phyloP scores from a whole-genome alignment of 2,329 filamentous ascomycete species.

The Phyllosticta citriasiana region DNA sequence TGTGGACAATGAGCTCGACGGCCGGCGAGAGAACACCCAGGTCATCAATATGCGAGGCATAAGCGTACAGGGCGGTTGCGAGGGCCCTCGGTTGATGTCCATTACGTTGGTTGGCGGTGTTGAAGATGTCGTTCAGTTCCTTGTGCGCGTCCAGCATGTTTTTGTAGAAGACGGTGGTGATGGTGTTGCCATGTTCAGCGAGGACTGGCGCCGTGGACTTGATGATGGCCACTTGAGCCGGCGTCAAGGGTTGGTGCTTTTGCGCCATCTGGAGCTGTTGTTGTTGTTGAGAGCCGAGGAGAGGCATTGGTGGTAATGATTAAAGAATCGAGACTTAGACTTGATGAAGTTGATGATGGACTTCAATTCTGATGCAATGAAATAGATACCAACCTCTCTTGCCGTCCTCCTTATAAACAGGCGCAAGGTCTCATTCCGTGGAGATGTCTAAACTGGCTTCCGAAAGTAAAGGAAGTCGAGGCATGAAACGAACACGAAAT shows the following conservation, averaged over 20 bases:
- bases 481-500: neutral
- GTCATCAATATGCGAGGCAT: conserved; percentile 62
- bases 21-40: conserved; percentile 48
- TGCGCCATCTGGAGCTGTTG: neutral
- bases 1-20: conserved; percentile 63
- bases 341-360: neutral
- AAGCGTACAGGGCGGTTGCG: conserved; percentile 58
- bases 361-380: neutral
- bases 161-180: conserved; percentile 63
- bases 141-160: conserved; percentile 57
- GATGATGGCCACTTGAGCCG: conserved; percentile 54
- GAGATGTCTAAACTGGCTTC: conserved; percentile 1
- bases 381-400: neutral
- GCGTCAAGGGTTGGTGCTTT: conserved; percentile 37
- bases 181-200: conserved; percentile 54
- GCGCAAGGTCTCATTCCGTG: neutral
- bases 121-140: conserved; percentile 61
- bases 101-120: conserved; percentile 57
- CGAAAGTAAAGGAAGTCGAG: neutral
- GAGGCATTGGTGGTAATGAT: neutral
- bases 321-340: neutral
- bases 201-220: conserved; percentile 62
- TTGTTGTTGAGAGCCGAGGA: neutral
- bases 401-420: neutral
- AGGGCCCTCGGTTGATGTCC: conserved; percentile 61